A percentile compares a stretch with the other conserved stretches of the same genome.
phyloP scores from a whole-genome alignment of 352 stramenopile species.

The Thalassiosira exigua region DNA sequence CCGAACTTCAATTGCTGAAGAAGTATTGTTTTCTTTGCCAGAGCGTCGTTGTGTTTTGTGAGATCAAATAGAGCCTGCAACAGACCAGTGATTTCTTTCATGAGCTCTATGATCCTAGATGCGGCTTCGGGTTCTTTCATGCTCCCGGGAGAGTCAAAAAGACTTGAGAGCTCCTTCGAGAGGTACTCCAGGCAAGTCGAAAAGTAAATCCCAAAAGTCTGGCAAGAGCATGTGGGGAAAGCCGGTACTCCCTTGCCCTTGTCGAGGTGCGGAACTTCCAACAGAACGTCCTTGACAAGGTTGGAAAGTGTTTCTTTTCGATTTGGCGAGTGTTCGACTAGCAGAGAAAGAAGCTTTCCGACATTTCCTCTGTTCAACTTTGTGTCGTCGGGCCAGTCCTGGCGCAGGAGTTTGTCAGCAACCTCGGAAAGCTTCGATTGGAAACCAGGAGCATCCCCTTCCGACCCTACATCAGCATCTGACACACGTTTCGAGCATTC shows the following conservation, averaged over 20 bases:
- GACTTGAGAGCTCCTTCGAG: conserved; percentile 40
- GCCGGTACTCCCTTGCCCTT: conserved; percentile 51
- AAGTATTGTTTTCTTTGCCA: conserved; percentile 56
- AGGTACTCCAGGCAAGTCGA: conserved; percentile 42
- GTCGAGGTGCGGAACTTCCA: conserved; percentile 48
- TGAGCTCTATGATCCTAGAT: conserved; percentile 8
- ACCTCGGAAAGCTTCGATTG: conserved; percentile 49
- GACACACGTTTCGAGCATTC: conserved; percentile 45
- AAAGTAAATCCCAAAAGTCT: conserved; percentile 57
- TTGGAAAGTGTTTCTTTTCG: conserved; percentile 40
- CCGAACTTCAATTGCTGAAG: conserved; percentile 63
- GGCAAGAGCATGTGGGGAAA: conserved; percentile 55
- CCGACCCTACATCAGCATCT: conserved; percentile 3
- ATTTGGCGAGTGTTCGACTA: conserved; percentile 50
- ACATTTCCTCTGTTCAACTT: conserved; percentile 69
- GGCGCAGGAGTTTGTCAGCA: conserved; percentile 42
- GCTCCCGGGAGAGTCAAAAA: conserved; percentile 41
- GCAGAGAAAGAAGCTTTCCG: conserved; percentile 55
- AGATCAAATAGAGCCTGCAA: conserved; percentile 47
- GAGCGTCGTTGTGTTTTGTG: conserved; percentile 38
- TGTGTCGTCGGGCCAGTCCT: conserved; percentile 49
- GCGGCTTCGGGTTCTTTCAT: conserved; percentile 37
- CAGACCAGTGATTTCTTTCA: conserved; percentile 33
- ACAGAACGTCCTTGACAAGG: conserved; percentile 59
- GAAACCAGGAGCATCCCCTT: conserved; percentile 11